phyloP scores from a whole-genome alignment of 345 rosid genomes.

The Hibiscus syriacus region DNA sequence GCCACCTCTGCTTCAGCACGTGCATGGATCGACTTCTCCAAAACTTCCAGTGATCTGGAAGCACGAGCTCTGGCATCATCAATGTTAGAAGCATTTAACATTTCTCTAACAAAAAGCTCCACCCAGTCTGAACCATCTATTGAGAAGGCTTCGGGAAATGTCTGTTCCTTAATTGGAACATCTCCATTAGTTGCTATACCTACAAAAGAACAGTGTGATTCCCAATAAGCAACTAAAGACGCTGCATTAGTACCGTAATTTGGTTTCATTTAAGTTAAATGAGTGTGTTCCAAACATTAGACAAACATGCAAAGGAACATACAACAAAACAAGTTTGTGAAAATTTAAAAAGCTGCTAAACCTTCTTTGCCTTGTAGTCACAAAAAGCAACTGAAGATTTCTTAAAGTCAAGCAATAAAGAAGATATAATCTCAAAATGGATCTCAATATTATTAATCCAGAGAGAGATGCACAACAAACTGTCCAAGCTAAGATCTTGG shows the following conservation, averaged over 20 bases:
- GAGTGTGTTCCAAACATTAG: neutral
- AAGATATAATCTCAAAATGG: neutral
- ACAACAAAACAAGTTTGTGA: neutral
- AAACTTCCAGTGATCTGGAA: slow-evolving; percentile 47
- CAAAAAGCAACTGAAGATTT: neutral
- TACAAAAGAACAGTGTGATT: neutral
- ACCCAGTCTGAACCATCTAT: slow-evolving; percentile 62
- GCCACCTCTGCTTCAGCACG: slow-evolving; percentile 45
- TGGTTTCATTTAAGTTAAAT: neutral
- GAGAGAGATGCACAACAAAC: neutral
- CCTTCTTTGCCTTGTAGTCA: neutral
- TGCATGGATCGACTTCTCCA: slow-evolving; percentile 51
- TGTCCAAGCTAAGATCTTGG: too few relatives aligned
- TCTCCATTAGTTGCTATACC: slow-evolving; percentile 21
- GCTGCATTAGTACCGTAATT: neutral
- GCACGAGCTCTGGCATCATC: slow-evolving; percentile 78
- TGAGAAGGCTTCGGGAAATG: slow-evolving; percentile 23
- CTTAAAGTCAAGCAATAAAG: neutral
- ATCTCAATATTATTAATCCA: neutral
- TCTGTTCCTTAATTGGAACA: slow-evolving; percentile 19
- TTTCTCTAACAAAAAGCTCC: slow-evolving; percentile 59
- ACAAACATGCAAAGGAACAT: neutral
- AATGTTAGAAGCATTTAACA: slow-evolving; percentile 49
- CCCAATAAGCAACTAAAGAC: neutral
- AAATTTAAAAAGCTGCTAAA: neutral